These are phyloP conservation scores for Akebia trifoliata DNA, from an alignment of 164 flowering plant genomes.

Conservation along the genomic window DNA sequence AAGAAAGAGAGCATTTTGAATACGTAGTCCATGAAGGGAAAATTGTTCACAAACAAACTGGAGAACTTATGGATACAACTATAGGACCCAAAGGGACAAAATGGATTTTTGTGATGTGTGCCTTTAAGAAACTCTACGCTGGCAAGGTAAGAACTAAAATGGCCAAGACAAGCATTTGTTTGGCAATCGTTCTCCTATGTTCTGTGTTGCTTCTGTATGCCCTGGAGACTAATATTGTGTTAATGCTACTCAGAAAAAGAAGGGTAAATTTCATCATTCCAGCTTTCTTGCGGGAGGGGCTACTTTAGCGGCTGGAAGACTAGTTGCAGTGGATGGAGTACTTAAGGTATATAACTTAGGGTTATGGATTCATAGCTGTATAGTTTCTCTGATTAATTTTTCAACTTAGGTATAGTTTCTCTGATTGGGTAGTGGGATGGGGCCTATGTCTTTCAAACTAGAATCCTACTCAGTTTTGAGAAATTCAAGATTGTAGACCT, in stretches of 20 bases:
- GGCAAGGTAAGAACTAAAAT: constrained; percentile 56
- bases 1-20: constrained; percentile 76
- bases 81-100: constrained; percentile 35
- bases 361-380: not conserved
- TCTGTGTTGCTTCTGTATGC: not conserved
- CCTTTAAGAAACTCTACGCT: constrained; percentile 64
- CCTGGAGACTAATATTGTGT: not conserved
- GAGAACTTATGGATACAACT: constrained; percentile 53
- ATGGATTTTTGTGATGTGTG: constrained; percentile 93
- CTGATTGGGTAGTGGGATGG: too few species aligned
- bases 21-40: constrained; percentile 55
- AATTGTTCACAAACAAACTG: constrained; percentile 52
- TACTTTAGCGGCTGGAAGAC: constrained; percentile 89
- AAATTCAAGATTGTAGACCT: too few species aligned
- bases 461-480: too few species aligned
- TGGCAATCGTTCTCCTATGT: not conserved
- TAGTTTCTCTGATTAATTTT: not conserved
- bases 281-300: constrained; percentile 95
- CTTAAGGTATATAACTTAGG: constrained; percentile 44
- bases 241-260: constrained; percentile 60
- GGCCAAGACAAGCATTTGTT: not conserved
- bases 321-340: constrained; percentile 52
- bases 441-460: too few species aligned
- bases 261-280: constrained; percentile 86
- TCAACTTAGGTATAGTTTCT: too few species aligned